Evolutionary conservation across 1,284 basidiomycete genomes (phyloP).

Genomic region (Austroboletus niveus): DNA sequence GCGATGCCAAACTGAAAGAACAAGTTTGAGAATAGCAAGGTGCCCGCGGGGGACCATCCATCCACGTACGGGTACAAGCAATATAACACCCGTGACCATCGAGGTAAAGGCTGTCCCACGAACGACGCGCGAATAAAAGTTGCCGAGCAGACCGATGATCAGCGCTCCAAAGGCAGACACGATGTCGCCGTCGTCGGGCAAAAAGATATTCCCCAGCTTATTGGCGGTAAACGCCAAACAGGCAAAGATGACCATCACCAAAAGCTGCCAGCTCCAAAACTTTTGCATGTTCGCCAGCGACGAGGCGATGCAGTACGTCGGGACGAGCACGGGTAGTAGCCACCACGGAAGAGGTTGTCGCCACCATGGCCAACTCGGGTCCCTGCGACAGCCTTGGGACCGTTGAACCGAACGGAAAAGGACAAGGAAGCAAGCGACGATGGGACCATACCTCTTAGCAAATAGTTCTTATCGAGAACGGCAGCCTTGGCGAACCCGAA

Average conservation of each 20-base stretch:
- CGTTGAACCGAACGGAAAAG: no score
- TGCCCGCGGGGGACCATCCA: not conserved
- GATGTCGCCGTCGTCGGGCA: constrained; percentile 53
- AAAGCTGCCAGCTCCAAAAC: constrained; percentile 64
- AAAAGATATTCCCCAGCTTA: constrained; percentile 47
- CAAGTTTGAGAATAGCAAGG: constrained; percentile 2
- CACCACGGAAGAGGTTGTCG: constrained; percentile 75
- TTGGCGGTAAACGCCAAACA: constrained; percentile 76
- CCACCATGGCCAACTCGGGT: constrained; percentile 74
- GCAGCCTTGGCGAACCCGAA: constrained; percentile 59
- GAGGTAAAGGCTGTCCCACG: constrained; percentile 83
- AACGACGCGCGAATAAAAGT: constrained; percentile 74
- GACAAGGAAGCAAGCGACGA: not conserved
- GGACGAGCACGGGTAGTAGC: constrained; percentile 75
- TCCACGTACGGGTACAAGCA: constrained; percentile 69
- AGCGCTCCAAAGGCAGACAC: constrained; percentile 80
- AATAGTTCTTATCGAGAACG: constrained; percentile 37
- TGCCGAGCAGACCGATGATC: constrained; percentile 78
- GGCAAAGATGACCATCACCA: constrained; percentile 78
- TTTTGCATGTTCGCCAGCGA: constrained; percentile 80
- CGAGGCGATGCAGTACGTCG: constrained; percentile 73
- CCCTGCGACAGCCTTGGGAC: constrained; percentile 64
- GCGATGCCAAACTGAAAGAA: constrained; percentile 72
- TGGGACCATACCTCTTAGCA: constrained; percentile 19
- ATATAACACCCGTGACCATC: constrained; percentile 86